Base-by-base conservation (phyloP, 2,329 filamentous ascomycete genomes). In the Penicillium sp. region DNA sequence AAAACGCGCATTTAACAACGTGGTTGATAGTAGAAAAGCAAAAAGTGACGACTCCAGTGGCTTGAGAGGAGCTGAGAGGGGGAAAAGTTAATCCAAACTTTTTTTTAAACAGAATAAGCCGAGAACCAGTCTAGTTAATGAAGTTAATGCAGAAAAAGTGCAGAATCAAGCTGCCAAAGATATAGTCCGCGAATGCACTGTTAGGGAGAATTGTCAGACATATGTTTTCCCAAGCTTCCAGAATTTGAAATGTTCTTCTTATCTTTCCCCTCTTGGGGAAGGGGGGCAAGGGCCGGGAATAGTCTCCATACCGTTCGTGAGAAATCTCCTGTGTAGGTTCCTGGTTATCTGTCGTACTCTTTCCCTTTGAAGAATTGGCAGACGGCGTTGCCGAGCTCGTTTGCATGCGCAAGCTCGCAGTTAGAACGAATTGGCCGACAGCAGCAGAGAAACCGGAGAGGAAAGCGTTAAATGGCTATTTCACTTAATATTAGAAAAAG, bases 71-170 rank as follows among this genome's bases (percentile, higher is more conserved):
- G 35, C 18, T n/a, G 7, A 40, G 14, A 18, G 16, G n/a, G 12
- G n/a, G 16, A n/a, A n/a, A n/a, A 38, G 16, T 38, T n/a, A 11
- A 38, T 20, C n/a, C n/a, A 20, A 35, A 20, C 35, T 40, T 40
- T 40, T 40, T 6, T 8, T 40, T 18, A 18, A 7, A 40, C 8
- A 18, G 21, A 47, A 12, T 46, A n/a, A 11, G 28, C 53, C 51
- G 30, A 52, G 35, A 43, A 23, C 6, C 47, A 47, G 54, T 65
- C 80, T 81, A 99, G 83, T 99, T 99, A 80, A 99, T 97, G 76
- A 99, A 99, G 83, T 99, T 99, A 73, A 97, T 86, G 77, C 92
- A 97, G 82, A 99, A 99, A 79, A 97, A 96, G 79, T 99, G 94
- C 73, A 97, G 78, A 71, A 97, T 90, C 73, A 99, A 74, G 74